phyloP scores from a whole-genome alignment of 345 rosid genomes.

The Melaleuca alternifolia region DNA sequence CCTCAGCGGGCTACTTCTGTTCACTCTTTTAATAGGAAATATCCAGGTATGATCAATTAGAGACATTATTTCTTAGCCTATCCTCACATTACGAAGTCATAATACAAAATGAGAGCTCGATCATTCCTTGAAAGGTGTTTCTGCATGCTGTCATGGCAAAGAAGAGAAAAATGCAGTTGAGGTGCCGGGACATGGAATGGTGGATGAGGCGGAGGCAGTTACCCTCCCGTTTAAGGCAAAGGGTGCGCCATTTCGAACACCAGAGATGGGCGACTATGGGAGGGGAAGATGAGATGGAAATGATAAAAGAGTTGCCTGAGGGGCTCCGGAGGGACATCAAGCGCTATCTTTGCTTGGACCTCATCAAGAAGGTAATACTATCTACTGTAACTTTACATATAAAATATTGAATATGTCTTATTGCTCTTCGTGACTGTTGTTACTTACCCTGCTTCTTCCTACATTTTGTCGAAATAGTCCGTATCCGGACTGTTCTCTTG shows the following conservation, averaged over 20 bases:
- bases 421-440: neutral
- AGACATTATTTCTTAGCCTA: neutral
- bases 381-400: neutral
- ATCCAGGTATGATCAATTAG: conserved; percentile 45
- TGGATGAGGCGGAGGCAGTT: conserved; percentile 93
- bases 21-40: conserved; percentile 76
- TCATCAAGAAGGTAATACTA: conserved; percentile 54
- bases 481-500: neutral
- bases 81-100: neutral
- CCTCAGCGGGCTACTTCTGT: conserved; percentile 68
- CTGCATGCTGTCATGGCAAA: conserved; percentile 66
- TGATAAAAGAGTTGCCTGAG: conserved; percentile 69
- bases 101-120: neutral
- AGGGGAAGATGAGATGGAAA: conserved; percentile 66
- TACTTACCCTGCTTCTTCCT: neutral
- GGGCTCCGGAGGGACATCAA: conserved; percentile 86
- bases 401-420: neutral
- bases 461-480: neutral
- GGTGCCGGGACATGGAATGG: conserved; percentile 78
- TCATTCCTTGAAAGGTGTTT: conserved; percentile 37
- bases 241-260: conserved; percentile 70
- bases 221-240: conserved; percentile 58
- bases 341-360: conserved; percentile 75
- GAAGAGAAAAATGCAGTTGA: conserved; percentile 73
- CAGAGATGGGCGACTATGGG: conserved; percentile 70